Evolutionary conservation across 1,284 basidiomycete species (phyloP).

Genomic region (Coniferiporia sulphurascens): DNA sequence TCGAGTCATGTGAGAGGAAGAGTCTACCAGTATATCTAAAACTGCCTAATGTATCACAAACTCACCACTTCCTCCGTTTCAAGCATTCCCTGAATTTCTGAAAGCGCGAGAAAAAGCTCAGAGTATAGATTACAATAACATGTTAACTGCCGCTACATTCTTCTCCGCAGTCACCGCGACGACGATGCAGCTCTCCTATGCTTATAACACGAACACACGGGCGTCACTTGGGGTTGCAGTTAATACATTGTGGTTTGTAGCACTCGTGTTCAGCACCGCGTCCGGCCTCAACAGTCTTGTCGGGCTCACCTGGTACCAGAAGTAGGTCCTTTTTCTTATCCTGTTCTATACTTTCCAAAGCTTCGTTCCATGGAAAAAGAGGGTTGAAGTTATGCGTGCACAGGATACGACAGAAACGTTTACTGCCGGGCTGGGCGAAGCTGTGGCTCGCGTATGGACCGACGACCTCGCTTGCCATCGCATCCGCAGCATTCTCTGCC

Average conservation of each 20-base stretch:
- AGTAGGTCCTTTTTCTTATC: too few relatives aligned
- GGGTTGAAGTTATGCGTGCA: too few relatives aligned
- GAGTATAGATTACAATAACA: slow-evolving; percentile 19
- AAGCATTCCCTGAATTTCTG: not conserved
- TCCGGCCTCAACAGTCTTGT: slow-evolving; percentile 23
- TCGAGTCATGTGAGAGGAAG: too few relatives aligned
- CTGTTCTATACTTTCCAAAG: too few relatives aligned
- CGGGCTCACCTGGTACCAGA: slow-evolving; percentile 2
- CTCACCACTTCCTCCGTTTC: not conserved
- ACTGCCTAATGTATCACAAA: too few relatives aligned
- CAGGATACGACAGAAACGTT: not conserved
- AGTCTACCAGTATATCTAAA: too few relatives aligned
- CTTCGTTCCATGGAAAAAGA: too few relatives aligned
- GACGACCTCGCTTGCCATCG: not conserved
- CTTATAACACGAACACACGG: not conserved
- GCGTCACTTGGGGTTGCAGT: slow-evolving; percentile 10
- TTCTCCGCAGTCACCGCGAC: slow-evolving; percentile 25
- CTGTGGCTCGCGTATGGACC: not conserved
- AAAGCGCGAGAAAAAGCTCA: not conserved
- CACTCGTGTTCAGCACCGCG: slow-evolving; percentile 25
- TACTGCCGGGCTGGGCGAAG: not conserved
- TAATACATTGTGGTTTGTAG: slow-evolving; percentile 24
- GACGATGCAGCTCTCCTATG: slow-evolving; percentile 18
- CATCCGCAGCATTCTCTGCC: not conserved
- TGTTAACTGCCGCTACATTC: slow-evolving; percentile 27